Base-by-base conservation (phyloP, 2,329 filamentous ascomycete genomes). In the Fusarium sp. region DNA sequence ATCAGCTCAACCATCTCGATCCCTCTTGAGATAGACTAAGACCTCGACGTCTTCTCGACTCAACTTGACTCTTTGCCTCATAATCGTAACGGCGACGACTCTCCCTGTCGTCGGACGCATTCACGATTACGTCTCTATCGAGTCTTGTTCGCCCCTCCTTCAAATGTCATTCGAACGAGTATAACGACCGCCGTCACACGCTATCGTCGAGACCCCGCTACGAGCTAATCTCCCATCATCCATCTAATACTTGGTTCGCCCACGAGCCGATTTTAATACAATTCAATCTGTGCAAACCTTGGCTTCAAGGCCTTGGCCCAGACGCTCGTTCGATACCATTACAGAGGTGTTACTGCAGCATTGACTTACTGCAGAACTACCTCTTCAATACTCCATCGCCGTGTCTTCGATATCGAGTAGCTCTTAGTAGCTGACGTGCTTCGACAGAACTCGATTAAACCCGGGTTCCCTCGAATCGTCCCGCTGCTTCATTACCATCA, bases 111-210 rank as follows among this genome's bases (percentile, higher is more conserved):
- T 50, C 42, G 24, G 26, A 51, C 58, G 55, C 55, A 50, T 42
- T 54, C 63, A 67, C 69, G 66, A 77, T 68, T 63, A 48, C 69
- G 42, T 72, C 65, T 47, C 41, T 64, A 63, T 77, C 74, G 74
- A 70, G 63, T 69, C 69, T 78, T 65, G 71, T 74, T 72, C 63
- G 66, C 55, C 65, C 58, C 63, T 72, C 69, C 54, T 70, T 75
- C 79, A 78, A 78, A 82, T 82, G 81, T 78, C 72, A 73, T 76
- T 72, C 76, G 74, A 75, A 79, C 77, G 73, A 79, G 77, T 76
- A 76, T 80, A 80, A 81, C 79, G 77, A 69, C 75, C 79, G 77
- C 75, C 79, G 76, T 67, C 74, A 60, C 44, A 73, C 78, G 73
- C 78, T 72, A 64, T 66, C 67, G 76, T 77, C 75, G 73, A 58